Percentiles rank a stretch among this genome's conserved stretches.
Evolutionary conservation across 139 green algal genomes (phyloP).

Genomic region (Volvox reticuliferus): DNA sequence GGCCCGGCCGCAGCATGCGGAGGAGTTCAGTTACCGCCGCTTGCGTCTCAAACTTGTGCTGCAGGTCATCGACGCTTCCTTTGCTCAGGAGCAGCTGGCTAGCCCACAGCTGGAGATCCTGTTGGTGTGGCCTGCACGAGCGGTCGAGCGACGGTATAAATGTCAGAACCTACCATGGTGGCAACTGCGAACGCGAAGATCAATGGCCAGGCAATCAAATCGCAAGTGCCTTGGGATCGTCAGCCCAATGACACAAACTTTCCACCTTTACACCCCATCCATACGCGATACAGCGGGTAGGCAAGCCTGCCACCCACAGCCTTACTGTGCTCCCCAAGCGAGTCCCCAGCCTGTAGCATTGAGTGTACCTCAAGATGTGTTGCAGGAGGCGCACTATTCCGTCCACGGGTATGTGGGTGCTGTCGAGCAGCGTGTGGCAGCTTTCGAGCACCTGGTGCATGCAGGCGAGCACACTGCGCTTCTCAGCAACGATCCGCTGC

Average conservation of each 20-base stretch:
- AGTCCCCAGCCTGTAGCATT: too few relatives aligned
- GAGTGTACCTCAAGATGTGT: constrained; percentile 71
- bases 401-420: constrained; percentile 68
- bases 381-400: constrained; percentile 72
- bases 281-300: too few relatives aligned
- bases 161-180: too few relatives aligned
- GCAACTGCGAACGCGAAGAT: too few relatives aligned
- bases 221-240: too few relatives aligned
- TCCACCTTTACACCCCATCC: too few relatives aligned
- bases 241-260: too few relatives aligned
- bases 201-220: too few relatives aligned
- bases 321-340: too few relatives aligned
- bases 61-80: constrained; percentile 52
- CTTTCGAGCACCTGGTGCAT: constrained; percentile 71
- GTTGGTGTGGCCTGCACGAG: constrained; percentile 56
- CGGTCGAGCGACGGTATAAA: too few relatives aligned
- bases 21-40: constrained; percentile 63
- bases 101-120: constrained; percentile 67
- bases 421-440: constrained; percentile 75
- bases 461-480: constrained; percentile 65
- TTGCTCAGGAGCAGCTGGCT: constrained; percentile 68
- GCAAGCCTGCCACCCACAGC: too few relatives aligned
- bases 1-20: constrained; percentile 51
- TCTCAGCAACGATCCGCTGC: constrained; percentile 68
- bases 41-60: constrained; percentile 62